Base-by-base conservation (phyloP, 768 basidiomycete species). In the Lactarius sp. region DNA sequence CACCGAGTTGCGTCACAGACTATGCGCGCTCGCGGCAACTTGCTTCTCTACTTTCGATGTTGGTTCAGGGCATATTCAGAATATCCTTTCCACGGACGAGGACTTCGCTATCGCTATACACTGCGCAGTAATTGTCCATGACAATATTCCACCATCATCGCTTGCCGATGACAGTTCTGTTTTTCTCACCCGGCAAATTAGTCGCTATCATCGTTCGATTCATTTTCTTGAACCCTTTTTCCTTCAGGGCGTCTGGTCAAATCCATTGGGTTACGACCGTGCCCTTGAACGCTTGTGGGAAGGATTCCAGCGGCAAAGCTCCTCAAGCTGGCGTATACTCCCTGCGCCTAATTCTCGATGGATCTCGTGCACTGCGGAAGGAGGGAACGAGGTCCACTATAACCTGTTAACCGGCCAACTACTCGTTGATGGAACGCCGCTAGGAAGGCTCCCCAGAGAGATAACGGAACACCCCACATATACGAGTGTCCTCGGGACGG, bases 271-370 rank as follows among this genome's bases (percentile, higher is more conserved):
- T 14, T 60, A 33, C 27, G 50, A 60, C 22, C 37, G 7, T 20
- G 59, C 50, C 1, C 18, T 60, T 6, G 31, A 10, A 34, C n/a
- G 6, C 8, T 22, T 60, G 8, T 52, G 59, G 41, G 16, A 42
- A 6, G 31, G 47, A 1, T 57, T 31, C 37, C 54, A 37, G 18
- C 49, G 34, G 6, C 46, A 41, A 5, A 20, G 7, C 55, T 41
- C 52, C n/a, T 52, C 41, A 12, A 6, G 10, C 27, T 62, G 61
- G 61, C 33, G 13, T 13, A 31, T 34, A 7, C 55, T 50, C 27
- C 61, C 56, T 10, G 16, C 22, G 13, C 51, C 60, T 12, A 54
- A 61, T 36, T 52, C 51, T 7, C 60, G 60, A 12, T 61, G 60
- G 49, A 39, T 50, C 27, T 31, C 37, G 4, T 62, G 61, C 18